Evolutionary conservation across 176 grass and related monocot species (phyloP).

Genomic region (Alopecurus myosuroides): DNA sequence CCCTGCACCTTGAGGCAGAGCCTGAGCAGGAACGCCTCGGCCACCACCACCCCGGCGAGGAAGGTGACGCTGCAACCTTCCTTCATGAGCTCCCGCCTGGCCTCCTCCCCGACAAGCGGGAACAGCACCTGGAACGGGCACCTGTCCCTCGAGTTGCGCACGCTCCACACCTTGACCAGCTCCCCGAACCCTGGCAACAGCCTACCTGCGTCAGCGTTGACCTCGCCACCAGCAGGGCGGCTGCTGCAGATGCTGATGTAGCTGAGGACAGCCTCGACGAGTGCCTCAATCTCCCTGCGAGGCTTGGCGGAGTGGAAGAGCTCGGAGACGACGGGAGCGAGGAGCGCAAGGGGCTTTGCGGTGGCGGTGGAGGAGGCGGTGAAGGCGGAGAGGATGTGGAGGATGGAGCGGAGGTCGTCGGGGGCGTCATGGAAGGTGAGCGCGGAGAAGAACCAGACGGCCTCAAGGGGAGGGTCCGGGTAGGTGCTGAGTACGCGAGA

Average conservation of each 20-base stretch:
- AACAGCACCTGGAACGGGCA: constrained; percentile 68
- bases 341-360: constrained; percentile 74
- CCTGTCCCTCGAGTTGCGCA: constrained; percentile 44
- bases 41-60: constrained; percentile 66
- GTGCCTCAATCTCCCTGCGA: constrained; percentile 57
- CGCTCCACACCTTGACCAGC: constrained; percentile 85
- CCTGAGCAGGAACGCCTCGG: constrained; percentile 84
- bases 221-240: constrained; percentile 6
- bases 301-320: constrained; percentile 68
- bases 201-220: background rate
- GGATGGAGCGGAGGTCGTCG: constrained; percentile 54
- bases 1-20: constrained; percentile 81
- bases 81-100: constrained; percentile 56
- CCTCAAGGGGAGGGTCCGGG: constrained; percentile 77
- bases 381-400: constrained; percentile 72
- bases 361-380: constrained; percentile 41
- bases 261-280: constrained; percentile 72
- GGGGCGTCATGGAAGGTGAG: constrained; percentile 77
- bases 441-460: constrained; percentile 91
- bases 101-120: constrained; percentile 65
- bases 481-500: constrained; percentile 64
- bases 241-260: constrained; percentile 87
- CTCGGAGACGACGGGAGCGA: constrained; percentile 78
- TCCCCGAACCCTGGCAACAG: constrained; percentile 70
- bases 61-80: constrained; percentile 64